phyloP scores from a whole-genome alignment of 495 filamentous ascomycete genomes.

The Terfezia claveryi region DNA sequence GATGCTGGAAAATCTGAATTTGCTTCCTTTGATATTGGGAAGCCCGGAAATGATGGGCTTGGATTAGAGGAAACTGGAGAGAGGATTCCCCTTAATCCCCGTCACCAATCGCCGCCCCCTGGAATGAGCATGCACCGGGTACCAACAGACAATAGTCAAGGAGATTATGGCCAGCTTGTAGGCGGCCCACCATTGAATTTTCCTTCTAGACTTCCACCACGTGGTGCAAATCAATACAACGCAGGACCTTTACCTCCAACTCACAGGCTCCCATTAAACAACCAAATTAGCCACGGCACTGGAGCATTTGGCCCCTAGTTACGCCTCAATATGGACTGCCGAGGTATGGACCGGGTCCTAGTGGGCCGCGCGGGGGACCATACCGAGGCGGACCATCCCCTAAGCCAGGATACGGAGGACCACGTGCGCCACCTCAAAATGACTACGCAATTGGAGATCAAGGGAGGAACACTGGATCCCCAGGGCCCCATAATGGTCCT shows the following conservation, averaged over 20 bases:
- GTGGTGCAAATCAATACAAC: neutral
- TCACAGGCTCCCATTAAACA: neutral
- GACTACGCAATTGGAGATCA: neutral
- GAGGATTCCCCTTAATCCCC: slow-evolving; percentile 53
- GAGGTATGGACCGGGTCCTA: neutral
- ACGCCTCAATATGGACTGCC: neutral
- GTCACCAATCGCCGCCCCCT: neutral
- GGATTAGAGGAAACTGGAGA: slow-evolving; percentile 47
- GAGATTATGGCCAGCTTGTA: neutral
- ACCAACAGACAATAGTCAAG: neutral
- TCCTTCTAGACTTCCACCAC: neutral
- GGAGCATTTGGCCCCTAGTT: neutral
- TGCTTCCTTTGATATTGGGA: slow-evolving; percentile 49
- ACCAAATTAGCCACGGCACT: neutral
- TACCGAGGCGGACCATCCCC: neutral
- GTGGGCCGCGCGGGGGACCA: neutral
- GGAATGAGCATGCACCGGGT: neutral
- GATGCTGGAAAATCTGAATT: slow-evolving; percentile 35
- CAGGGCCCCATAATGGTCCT: neutral
- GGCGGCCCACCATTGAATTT: neutral
- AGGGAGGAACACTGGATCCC: neutral
- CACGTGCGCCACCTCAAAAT: neutral
- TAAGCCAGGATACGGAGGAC: slow-evolving; percentile 20
- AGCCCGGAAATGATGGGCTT: slow-evolving; percentile 16
- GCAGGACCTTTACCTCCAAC: neutral